These are phyloP conservation scores for Mycogone perniciosa DNA, from an alignment of 2,329 filamentous ascomycete species.

Conservation along the genomic window DNA sequence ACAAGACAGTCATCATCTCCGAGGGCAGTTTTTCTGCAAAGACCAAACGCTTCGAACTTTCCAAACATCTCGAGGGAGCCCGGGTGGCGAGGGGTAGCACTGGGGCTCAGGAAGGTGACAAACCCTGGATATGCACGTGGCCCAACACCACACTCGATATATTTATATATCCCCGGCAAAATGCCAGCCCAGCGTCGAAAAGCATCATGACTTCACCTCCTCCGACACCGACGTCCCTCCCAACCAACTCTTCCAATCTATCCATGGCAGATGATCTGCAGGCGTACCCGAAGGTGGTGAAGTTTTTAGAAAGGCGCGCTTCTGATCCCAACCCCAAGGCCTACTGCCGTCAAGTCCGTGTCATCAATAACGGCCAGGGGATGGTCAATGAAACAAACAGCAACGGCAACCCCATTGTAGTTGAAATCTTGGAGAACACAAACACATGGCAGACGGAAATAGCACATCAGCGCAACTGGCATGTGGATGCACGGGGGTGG, in stretches of 20 bases:
- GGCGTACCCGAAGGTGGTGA: slow-evolving; percentile 46
- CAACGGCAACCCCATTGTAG: slow-evolving; percentile 34
- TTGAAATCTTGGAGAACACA: slow-evolving; percentile 31
- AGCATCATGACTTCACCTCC: slow-evolving; percentile 5
- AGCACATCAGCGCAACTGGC: neutral
- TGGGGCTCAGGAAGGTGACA: slow-evolving; percentile 40
- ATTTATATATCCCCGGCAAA: slow-evolving; percentile 51
- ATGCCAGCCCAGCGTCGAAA: slow-evolving; percentile 31
- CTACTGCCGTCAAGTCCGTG: slow-evolving; percentile 43
- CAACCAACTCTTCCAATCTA: slow-evolving; percentile 12
- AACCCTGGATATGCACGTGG: slow-evolving; percentile 55
- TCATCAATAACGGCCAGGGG: slow-evolving; percentile 32
- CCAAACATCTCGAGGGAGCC: slow-evolving; percentile 20
- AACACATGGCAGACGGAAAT: slow-evolving; percentile 5
- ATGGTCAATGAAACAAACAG: slow-evolving; percentile 30
- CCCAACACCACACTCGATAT: slow-evolving; percentile 48
- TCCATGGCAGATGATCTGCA: slow-evolving; percentile 20
- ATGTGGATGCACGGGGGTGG: neutral
- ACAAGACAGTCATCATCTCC: slow-evolving; percentile 51
- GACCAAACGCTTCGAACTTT: slow-evolving; percentile 22
- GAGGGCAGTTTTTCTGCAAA: slow-evolving; percentile 31
- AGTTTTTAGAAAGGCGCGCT: slow-evolving; percentile 47
- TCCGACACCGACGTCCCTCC: slow-evolving; percentile 4
- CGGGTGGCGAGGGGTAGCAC: slow-evolving; percentile 18
- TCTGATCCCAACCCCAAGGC: slow-evolving; percentile 29